Evolutionary conservation across 176 grass and related monocot species (phyloP), one percentile per base, ranked within the genome.

Genomic region (Urochloa ruziziensis): DNA sequence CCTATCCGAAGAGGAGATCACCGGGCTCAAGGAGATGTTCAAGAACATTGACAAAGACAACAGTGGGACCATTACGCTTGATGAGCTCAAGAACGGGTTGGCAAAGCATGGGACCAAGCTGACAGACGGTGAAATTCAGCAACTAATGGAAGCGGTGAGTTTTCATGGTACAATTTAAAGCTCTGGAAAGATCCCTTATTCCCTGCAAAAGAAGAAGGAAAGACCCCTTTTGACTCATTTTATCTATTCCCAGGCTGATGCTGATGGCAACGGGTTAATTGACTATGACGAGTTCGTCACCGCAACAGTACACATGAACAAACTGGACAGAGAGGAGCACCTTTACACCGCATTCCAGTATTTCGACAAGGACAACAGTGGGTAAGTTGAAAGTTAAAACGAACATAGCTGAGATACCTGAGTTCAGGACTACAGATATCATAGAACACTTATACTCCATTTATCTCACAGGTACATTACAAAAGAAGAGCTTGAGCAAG

Each of bases 1-100:
- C 64, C 74, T 91, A 58, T 94, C 89, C 1, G 89, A 94, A 79
- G 92, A 94, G 77, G 92, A 94, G 46, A 91, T 94, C 43, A 73
- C 72, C 23, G 86, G 92, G 7, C 69, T 94, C 21, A 94, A 94
- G 75, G 83, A 91, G 82, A 91, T 94, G 92, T 94, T 94, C 44
- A 94, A 94, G 68, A 84, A 77, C 36, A 91, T 94, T 2, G 89
- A 94, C 81, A 84, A 89, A 29, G 92, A 94, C 34, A 89, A 86
- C 57, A 94, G 86, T 16, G 92, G 92, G 46, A 91, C 83, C 60
- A 94, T 94, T 40, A 94, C 89, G 2, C 86, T 94, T 8, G 89
- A 86, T 24, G 92, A 94, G 73, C 87, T 94, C 27, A 94, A 91
- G 59, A 5, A 88, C 29, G 86, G 92, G 40, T 36, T 94, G 51